Conservation (phyloP, 2,329 filamentous ascomycete species). For the Alternaria sp. region DNA sequence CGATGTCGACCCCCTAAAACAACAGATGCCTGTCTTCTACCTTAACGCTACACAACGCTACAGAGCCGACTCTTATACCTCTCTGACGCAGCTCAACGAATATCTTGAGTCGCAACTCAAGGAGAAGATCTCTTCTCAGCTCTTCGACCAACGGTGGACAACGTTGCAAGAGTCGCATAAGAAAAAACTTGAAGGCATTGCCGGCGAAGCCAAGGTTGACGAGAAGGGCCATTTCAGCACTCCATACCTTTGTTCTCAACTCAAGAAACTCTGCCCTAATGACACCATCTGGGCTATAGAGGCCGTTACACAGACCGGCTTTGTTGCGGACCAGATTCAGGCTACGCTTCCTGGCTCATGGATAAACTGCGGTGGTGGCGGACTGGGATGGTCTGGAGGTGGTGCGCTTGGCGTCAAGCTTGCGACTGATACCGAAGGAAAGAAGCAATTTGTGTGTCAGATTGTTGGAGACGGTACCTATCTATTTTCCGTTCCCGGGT, state of each 20-base stretch:
- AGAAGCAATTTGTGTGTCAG: slow-evolving; percentile 48
- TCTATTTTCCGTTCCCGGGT: slow-evolving; percentile 69
- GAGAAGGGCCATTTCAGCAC: slow-evolving; percentile 68
- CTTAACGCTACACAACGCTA: slow-evolving; percentile 60
- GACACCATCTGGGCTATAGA: slow-evolving; percentile 80
- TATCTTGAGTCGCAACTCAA: slow-evolving; percentile 59
- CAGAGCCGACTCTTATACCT: slow-evolving; percentile 58
- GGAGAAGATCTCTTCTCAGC: slow-evolving; percentile 48
- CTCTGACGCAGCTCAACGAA: slow-evolving; percentile 72
- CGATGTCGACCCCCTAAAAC: slow-evolving; percentile 71
- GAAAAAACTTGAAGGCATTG: slow-evolving; percentile 66
- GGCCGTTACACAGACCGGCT: slow-evolving; percentile 73
- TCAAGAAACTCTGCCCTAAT: slow-evolving; percentile 63
- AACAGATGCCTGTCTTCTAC: slow-evolving; percentile 66
- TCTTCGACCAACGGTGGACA: slow-evolving; percentile 58
- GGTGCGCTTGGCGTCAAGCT: slow-evolving; percentile 78
- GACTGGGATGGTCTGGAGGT: slow-evolving; percentile 81
- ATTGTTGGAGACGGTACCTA: slow-evolving; percentile 73
- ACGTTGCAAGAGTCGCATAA: slow-evolving; percentile 65
- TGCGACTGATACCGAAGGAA: slow-evolving; percentile 61
- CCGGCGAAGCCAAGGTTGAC: slow-evolving; percentile 63
- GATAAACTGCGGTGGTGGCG: slow-evolving; percentile 83
- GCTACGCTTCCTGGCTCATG: slow-evolving; percentile 72
- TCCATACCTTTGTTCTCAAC: slow-evolving; percentile 61
- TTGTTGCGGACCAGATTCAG: slow-evolving; percentile 74